Percentiles rank a stretch among this genome's conserved stretches.
Evolutionary conservation across 306 rosid species (phyloP).

Genomic region (Vachellia pachyceras): DNA sequence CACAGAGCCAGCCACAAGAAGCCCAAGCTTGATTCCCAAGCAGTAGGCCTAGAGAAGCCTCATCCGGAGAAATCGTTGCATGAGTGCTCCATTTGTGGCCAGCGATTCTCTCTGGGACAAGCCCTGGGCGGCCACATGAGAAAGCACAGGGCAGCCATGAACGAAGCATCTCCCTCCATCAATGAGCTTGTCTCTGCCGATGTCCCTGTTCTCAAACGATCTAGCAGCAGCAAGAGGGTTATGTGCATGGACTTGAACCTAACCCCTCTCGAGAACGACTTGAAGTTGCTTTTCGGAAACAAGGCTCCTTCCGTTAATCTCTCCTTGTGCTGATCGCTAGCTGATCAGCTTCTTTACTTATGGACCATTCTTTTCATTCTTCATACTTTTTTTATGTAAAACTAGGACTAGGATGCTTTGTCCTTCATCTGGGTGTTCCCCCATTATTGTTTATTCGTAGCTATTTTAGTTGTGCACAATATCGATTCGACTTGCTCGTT

Average conservation of each 20-base stretch:
- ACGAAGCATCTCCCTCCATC: conserved; percentile 34
- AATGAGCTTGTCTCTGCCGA: conserved; percentile 35
- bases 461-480: not conserved
- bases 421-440: not conserved
- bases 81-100: conserved; percentile 72
- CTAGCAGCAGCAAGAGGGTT: conserved; percentile 56
- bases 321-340: conserved; percentile 26
- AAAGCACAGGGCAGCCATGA: conserved; percentile 53
- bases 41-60: conserved; percentile 6
- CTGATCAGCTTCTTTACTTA: not conserved
- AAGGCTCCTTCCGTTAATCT: conserved; percentile 63
- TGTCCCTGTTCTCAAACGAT: conserved; percentile 62
- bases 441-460: not conserved
- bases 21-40: conserved; percentile 32
- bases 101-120: conserved; percentile 72
- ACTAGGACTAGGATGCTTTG: not conserved
- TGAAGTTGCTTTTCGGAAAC: conserved; percentile 73
- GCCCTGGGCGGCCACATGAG: conserved; percentile 96
- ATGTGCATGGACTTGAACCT: conserved; percentile 72
- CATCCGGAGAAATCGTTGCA: conserved; percentile 48
- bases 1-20: conserved; percentile 89
- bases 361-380: conserved; percentile 15
- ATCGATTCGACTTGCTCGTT: not conserved
- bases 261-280: conserved; percentile 85
- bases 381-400: not conserved